Evolutionary conservation across 2,329 filamentous ascomycete genomes (phyloP).

Genomic region (Torrubiellomyces zombiae): DNA sequence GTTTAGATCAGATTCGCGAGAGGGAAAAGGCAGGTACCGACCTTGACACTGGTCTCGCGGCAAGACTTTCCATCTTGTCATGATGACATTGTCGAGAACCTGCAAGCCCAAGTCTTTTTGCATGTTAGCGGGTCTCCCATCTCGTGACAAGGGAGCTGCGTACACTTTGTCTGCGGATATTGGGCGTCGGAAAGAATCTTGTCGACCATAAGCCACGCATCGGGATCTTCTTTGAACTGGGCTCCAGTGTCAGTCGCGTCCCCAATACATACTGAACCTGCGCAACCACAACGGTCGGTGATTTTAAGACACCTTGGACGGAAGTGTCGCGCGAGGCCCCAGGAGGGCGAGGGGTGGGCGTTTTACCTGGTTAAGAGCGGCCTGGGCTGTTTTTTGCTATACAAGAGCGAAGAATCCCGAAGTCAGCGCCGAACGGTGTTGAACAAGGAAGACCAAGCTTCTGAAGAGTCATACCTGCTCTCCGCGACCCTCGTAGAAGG

Average conservation of each 20-base stretch:
- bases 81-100: slow-evolving; percentile 94
- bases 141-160: slow-evolving; percentile 15
- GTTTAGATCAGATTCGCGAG: slow-evolving; percentile 3
- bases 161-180: slow-evolving; percentile 94
- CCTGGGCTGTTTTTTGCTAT: slow-evolving; percentile 92
- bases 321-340: too few species aligned
- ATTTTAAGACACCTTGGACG: too few species aligned
- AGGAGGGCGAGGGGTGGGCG: slow-evolving; percentile 6
- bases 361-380: slow-evolving; percentile 77
- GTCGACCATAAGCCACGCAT: slow-evolving; percentile 94
- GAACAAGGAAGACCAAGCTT: not conserved
- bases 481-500: slow-evolving; percentile 94
- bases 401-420: slow-evolving; percentile 14
- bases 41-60: slow-evolving; percentile 92
- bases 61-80: slow-evolving; percentile 97
- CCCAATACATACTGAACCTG: too few species aligned
- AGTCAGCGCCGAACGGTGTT: slow-evolving; percentile 15
- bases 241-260: slow-evolving; percentile 8
- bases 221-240: slow-evolving; percentile 97
- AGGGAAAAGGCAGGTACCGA: slow-evolving; percentile 12
- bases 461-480: slow-evolving; percentile 51
- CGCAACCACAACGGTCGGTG: too few species aligned
- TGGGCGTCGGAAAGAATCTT: slow-evolving; percentile 88
- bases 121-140: slow-evolving; percentile 1
- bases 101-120: slow-evolving; percentile 72